A percentile compares a stretch with the other conserved stretches of the same genome.
Conservation (phyloP, 257 asterid species). For the Striga asiatica region DNA sequence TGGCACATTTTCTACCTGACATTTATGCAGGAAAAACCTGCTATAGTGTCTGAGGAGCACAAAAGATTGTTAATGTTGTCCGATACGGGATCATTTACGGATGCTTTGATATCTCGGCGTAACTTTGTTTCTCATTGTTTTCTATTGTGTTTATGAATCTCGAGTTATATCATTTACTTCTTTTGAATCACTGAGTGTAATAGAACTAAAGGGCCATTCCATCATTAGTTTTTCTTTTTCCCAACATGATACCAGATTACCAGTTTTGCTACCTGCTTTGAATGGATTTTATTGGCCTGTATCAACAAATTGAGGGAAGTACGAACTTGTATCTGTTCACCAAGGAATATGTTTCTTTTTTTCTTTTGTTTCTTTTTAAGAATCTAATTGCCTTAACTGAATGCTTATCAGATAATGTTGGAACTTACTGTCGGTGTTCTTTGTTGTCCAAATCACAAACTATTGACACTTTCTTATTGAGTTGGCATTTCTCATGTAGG, state of each 20-base stretch:
- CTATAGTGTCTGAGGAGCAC: constrained; percentile 27
- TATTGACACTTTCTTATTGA: background rate
- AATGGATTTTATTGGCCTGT: constrained; percentile 3
- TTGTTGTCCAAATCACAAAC: constrained; percentile 1
- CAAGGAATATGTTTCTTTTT: background rate
- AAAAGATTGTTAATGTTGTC: constrained; percentile 27
- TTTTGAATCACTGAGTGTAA: too few relatives aligned
- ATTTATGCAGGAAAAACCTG: constrained; percentile 21
- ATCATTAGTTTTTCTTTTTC: background rate
- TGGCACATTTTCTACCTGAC: too few relatives aligned
- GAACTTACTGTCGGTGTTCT: background rate
- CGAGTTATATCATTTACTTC: too few relatives aligned
- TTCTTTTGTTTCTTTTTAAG: background rate
- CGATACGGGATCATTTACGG: constrained; percentile 22
- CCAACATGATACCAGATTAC: background rate
- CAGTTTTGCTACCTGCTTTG: background rate
- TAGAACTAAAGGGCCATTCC: background rate
- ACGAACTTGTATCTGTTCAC: background rate
- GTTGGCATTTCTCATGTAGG: constrained; percentile 24
- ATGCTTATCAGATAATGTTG: background rate
- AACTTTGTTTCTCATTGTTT: too few relatives aligned
- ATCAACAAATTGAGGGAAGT: too few relatives aligned
- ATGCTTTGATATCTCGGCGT: too few relatives aligned
- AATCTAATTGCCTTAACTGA: background rate
- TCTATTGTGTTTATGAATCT: too few relatives aligned